Percentiles rank a stretch among this genome's conserved stretches.
Conservation (phyloP, 2,329 filamentous ascomycete genomes). For the Fusarium equiseti region DNA sequence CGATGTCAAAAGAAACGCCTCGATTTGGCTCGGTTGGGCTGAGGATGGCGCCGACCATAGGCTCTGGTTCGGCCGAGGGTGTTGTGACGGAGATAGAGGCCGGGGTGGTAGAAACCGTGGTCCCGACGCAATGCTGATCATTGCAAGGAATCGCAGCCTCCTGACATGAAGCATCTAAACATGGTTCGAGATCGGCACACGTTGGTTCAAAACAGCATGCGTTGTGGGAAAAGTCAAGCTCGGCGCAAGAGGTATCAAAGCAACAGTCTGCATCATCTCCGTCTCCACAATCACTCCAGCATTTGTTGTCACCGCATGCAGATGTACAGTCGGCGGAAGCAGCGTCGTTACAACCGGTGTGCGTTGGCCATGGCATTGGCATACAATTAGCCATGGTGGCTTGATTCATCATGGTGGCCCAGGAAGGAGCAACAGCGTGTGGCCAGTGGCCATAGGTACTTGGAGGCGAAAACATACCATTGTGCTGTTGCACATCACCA, state of each 20-base stretch:
- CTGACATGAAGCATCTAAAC: constrained; percentile 51
- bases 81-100: constrained; percentile 48
- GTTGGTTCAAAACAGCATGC: constrained; percentile 49
- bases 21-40: constrained; percentile 32
- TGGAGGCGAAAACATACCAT: constrained; percentile 23
- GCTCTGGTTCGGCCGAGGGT: constrained; percentile 47
- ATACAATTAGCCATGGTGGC: constrained; percentile 25
- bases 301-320: constrained; percentile 49
- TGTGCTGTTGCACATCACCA: constrained; percentile 35
- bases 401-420: constrained; percentile 37
- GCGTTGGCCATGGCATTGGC: constrained; percentile 35
- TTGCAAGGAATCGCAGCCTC: constrained; percentile 53
- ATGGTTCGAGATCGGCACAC: constrained; percentile 54
- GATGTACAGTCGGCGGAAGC: constrained; percentile 53
- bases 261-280: constrained; percentile 52
- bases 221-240: constrained; percentile 39
- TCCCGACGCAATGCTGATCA: constrained; percentile 51
- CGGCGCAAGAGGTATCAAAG: constrained; percentile 52
- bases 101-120: constrained; percentile 45
- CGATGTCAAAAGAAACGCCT: constrained; percentile 27
- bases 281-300: constrained; percentile 52
- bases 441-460: constrained; percentile 19
- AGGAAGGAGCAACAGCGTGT: constrained; percentile 28
- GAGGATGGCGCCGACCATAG: constrained; percentile 26
- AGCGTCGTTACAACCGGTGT: constrained; percentile 48